Evolutionary conservation across 495 filamentous ascomycete species (phyloP), one percentile per base, ranked within the genome.

Genomic region (Penicillium waksmanii): DNA sequence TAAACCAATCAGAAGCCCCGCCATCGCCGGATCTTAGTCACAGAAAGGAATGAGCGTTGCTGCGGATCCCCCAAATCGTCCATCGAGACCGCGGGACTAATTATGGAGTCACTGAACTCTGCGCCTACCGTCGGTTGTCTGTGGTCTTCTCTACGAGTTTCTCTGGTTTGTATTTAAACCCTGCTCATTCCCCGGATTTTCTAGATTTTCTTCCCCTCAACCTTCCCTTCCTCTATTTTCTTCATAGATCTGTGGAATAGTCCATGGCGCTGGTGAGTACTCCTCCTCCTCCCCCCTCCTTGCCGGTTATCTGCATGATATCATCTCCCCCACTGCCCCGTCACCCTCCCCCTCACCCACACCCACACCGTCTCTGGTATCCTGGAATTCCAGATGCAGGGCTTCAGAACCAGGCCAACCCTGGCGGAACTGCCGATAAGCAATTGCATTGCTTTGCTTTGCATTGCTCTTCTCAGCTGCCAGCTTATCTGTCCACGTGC

Each of bases 1-100:
- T 19, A 19, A 56, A 31, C 68, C 66, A 69, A 66, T 69, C 48
- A 69, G 13, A 17, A 21, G 9, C 34, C 18, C 55, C 54, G 35
- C 42, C 43, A 64, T 58, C 66, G 63, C 60, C 63, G 65, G 64
- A n/a, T 59, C 52, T 69, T 66, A 68, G 68, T 66, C 65, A 66
- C 57, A 56, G 57, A 17, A 44, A 60, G 53, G 55, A 57, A 53
- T 50, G 44, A 38, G 25, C 51, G 51, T 58, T 66, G 55, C 48
- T 54, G 64, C 60, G 50, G 51, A 50, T 54, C 56, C 55, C 55
- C 57, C 60, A 56, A 49, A 57, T n/a, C n/a, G 53, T 68, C 23
- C 23, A 23, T 23, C 67, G 66, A 66, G 60, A 63, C 68, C 57
- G 42, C 42, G 27, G 61, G 56, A 23, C 36, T 9, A 12, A 38